Base-by-base conservation (phyloP, 2,329 filamentous ascomycete genomes). In the Aureobasidium namibiae region DNA sequence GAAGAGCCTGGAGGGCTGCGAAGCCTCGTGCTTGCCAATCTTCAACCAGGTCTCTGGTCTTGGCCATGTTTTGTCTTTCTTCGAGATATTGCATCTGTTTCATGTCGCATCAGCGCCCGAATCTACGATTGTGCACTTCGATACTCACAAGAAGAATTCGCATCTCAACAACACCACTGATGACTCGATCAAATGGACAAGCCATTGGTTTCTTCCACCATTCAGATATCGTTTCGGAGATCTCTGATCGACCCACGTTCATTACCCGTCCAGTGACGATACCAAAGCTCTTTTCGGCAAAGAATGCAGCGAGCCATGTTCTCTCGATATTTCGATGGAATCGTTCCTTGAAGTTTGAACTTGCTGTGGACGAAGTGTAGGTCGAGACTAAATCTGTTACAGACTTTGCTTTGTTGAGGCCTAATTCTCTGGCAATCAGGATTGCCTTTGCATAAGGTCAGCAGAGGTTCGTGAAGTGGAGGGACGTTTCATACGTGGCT, bases 141-240 rank as follows among this genome's bases (percentile, higher is more conserved):
- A 4, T 10, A 4, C 52, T 56, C 16, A 56, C 52, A 24, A 56
- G 38, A 14, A 44, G 26, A 7, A 56, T 34, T 21, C 52, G 38
- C 52, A 56, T 56, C 29, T 56, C 52, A 2, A 56, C 52, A 3
- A 56, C 39, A 3, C 52, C 52, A 14, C 38, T 42, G 24, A 44
- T 56, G 26, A 56, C 11, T 13, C 52, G 52, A 18, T 56, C 52
- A 13, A 42, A 44, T 6, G 52, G 52, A 34, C 33, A 56, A 4
- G 52, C 52, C 26, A 42, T 34, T 6, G 52, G 52, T 14, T 56
- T 56, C 52, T 56, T 39, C 52, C 52, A 56, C 52, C 52, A 56
- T 4, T 42, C 52, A 11, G 39, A 44, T 8, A 56, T 44, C 2
- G 38, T 16, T 1, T 42, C 38, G 2, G 50, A 42, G 9, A 56